Percentiles rank a stretch among this genome's conserved stretches.
These are phyloP conservation scores for Albophoma yamanashiensis DNA, from an alignment of 2,329 filamentous ascomycete species.

Conservation along the genomic window DNA sequence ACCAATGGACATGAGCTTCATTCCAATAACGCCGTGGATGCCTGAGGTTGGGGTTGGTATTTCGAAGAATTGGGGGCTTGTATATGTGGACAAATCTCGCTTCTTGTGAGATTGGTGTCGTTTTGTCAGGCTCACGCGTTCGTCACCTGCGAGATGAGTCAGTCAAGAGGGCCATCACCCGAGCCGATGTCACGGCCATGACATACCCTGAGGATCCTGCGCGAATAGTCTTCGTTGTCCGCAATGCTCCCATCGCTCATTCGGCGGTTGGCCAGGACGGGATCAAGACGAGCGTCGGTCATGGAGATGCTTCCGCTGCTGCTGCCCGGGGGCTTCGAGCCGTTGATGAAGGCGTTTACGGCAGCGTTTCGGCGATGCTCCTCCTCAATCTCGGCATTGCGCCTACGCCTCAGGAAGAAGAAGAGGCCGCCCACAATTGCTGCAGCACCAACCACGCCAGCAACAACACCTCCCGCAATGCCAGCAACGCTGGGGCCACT, in stretches of 20 bases:
- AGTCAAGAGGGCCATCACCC: not conserved
- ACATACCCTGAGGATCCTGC: conserved; percentile 85
- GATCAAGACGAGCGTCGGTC: conserved; percentile 77
- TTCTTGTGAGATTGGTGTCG: conserved; percentile 4
- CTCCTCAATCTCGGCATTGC: conserved; percentile 69
- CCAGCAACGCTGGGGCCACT: conserved; percentile 61
- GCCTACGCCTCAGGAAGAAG: conserved; percentile 65
- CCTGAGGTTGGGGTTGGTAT: conserved; percentile 14
- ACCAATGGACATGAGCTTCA: conserved; percentile 26
- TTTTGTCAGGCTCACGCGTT: conserved; percentile 36
- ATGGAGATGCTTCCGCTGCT: conserved; percentile 58
- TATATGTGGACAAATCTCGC: conserved; percentile 6
- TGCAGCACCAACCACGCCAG: conserved; percentile 62
- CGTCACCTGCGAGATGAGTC: conserved; percentile 33
- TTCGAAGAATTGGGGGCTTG: conserved; percentile 18
- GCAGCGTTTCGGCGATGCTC: conserved; percentile 75
- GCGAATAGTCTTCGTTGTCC: conserved; percentile 93
- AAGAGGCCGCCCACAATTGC: conserved; percentile 58
- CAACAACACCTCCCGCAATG: conserved; percentile 80
- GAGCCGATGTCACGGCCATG: not conserved
- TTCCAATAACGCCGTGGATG: conserved; percentile 33
- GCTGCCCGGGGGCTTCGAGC: conserved; percentile 50
- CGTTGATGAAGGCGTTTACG: conserved; percentile 64
- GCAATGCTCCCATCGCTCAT: conserved; percentile 94
- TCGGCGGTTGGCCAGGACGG: conserved; percentile 71